phyloP scores from a whole-genome alignment of 176 grass and related monocot species.

The Cocos nucifera region DNA sequence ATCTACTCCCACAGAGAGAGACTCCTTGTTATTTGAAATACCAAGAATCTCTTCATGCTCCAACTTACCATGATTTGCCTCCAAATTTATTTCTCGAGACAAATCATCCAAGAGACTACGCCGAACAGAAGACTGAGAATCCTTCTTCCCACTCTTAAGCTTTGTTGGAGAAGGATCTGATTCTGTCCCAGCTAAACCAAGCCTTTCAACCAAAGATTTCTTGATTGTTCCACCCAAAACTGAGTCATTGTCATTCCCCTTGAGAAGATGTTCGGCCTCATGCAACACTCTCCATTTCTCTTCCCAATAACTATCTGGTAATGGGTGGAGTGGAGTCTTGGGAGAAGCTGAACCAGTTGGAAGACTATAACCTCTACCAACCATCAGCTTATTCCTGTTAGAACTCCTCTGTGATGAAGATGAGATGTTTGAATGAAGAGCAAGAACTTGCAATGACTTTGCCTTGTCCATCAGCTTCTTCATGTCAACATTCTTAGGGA shows the following conservation, averaged over 20 bases:
- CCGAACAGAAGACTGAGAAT: constrained; percentile 31
- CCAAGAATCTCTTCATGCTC: constrained; percentile 29
- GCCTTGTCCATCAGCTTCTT: constrained; percentile 77
- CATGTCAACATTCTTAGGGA: constrained; percentile 59
- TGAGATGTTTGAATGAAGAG: constrained; percentile 48
- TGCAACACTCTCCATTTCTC: constrained; percentile 83
- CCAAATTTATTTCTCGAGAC: constrained; percentile 15
- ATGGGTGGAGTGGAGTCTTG: constrained; percentile 43
- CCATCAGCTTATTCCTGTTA: constrained; percentile 29
- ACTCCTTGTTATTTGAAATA: constrained; percentile 21
- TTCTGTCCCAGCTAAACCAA: constrained; percentile 59
- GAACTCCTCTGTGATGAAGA: constrained; percentile 18
- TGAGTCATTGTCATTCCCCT: constrained; percentile 29
- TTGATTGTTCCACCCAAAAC: constrained; percentile 36
- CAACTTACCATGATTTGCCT: constrained; percentile 28
- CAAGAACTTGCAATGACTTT: constrained; percentile 48
- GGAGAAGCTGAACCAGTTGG: constrained; percentile 26
- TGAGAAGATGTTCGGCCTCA: constrained; percentile 32
- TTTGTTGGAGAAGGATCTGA: constrained; percentile 58
- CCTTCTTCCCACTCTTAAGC: constrained; percentile 7
- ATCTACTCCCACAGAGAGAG: constrained; percentile 2
- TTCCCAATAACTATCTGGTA: constrained; percentile 88
- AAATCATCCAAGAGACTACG: constrained; percentile 48
- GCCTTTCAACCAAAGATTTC: constrained; percentile 38
- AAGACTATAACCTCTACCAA: constrained; percentile 31